Evolutionary conservation across 345 rosid genomes (phyloP).

Genomic region (Citrus australasica): DNA sequence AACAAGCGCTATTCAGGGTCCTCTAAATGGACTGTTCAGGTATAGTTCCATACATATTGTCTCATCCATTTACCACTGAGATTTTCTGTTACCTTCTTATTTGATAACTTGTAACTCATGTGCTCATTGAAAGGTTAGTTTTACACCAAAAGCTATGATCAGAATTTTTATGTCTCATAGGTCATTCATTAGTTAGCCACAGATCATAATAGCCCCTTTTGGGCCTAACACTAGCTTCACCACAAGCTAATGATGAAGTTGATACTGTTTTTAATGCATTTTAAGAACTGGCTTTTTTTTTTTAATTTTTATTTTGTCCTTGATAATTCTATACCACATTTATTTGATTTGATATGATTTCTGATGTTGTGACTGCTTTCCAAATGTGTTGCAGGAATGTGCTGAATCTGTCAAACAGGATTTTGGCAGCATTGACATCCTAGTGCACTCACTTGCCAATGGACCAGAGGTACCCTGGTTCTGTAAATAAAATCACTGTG

Average conservation of each 20-base stretch:
- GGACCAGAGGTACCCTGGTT: slow-evolving; percentile 76
- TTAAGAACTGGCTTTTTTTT: background rate
- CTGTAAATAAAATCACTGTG: background rate
- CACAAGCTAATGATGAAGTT: background rate
- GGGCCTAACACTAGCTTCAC: background rate
- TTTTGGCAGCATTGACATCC: slow-evolving; percentile 90
- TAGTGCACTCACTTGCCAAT: slow-evolving; percentile 93
- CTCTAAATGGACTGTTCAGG: slow-evolving; percentile 95
- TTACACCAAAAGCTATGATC: background rate
- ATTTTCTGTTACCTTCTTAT: background rate
- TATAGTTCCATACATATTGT: slow-evolving; percentile 13
- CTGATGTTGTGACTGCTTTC: slow-evolving; percentile 7
- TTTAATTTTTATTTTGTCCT: too few relatives aligned
- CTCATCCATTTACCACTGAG: background rate
- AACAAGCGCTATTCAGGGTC: slow-evolving; percentile 95
- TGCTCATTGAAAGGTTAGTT: background rate
- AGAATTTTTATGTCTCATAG: background rate
- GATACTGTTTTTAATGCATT: background rate
- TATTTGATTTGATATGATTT: background rate
- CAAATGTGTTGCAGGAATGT: slow-evolving; percentile 59
- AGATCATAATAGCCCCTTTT: background rate
- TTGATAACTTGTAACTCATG: background rate
- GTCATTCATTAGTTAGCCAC: background rate
- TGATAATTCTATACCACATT: background rate
- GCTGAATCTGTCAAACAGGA: slow-evolving; percentile 82